A percentile compares a stretch with the other conserved stretches of the same genome.
These are phyloP conservation scores for Zygosaccharomyces lentus DNA, from an alignment of 805 yeast species.

Conservation along the genomic window DNA sequence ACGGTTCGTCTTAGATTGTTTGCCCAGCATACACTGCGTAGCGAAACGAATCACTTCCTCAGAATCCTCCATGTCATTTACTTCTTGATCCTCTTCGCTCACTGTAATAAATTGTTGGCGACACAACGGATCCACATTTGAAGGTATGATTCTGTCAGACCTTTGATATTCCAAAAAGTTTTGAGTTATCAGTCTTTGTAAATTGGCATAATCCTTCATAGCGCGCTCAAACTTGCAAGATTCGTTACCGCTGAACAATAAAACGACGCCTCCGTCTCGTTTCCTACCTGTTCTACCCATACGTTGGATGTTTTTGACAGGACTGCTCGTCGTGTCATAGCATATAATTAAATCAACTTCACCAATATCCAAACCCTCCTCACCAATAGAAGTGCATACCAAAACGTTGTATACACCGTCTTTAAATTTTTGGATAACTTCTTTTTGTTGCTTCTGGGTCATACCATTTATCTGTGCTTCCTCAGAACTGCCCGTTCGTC, in stretches of 20 bases:
- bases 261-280: constrained; percentile 75
- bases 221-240: constrained; percentile 76
- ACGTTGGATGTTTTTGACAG: constrained; percentile 88
- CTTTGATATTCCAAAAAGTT: constrained; percentile 42
- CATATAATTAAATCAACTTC: constrained; percentile 93
- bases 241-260: constrained; percentile 75
- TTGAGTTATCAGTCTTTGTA: constrained; percentile 64
- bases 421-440: constrained; percentile 68
- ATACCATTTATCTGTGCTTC: constrained; percentile 77
- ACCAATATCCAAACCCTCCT: constrained; percentile 97
- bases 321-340: constrained; percentile 89
- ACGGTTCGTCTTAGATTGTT: constrained; percentile 22
- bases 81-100: constrained; percentile 64
- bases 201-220: constrained; percentile 72
- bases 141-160: constrained; percentile 69
- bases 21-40: constrained; percentile 55
- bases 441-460: constrained; percentile 86
- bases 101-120: constrained; percentile 54
- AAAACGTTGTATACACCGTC: constrained; percentile 68
- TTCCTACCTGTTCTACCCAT: constrained; percentile 99
- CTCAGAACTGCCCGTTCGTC: constrained; percentile 61
- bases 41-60: constrained; percentile 68
- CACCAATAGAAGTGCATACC: constrained; percentile 97
- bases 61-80: constrained; percentile 51
- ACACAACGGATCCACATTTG: constrained; percentile 49